Percentiles rank a stretch among this genome's conserved stretches.
These are phyloP conservation scores for Aureobasidium melanogenum DNA, from an alignment of 2,329 filamentous ascomycete genomes.

Conservation along the genomic window DNA sequence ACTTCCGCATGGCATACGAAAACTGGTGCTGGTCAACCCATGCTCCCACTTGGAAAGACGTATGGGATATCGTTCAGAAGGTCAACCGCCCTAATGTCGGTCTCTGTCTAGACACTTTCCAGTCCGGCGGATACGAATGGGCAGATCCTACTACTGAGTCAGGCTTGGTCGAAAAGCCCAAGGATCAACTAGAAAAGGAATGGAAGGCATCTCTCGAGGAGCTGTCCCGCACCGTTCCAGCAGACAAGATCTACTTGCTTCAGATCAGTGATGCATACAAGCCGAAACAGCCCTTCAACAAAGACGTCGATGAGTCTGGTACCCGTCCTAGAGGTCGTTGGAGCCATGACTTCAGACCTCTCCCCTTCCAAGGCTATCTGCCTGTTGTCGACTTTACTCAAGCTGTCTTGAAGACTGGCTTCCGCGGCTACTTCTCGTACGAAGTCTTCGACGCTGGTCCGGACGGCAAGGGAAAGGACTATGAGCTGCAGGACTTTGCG, in stretches of 20 bases:
- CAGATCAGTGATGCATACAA: conserved; percentile 70
- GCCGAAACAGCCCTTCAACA: conserved; percentile 46
- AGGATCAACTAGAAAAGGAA: conserved; percentile 11
- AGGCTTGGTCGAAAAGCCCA: conserved; percentile 44
- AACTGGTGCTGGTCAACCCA: conserved; percentile 76
- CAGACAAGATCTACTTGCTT: conserved; percentile 63
- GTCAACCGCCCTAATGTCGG: conserved; percentile 60
- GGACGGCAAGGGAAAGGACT: conserved; percentile 45
- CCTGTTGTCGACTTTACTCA: conserved; percentile 56
- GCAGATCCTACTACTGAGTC: conserved; percentile 58
- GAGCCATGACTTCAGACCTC: conserved; percentile 62
- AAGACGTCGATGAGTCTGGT: conserved; percentile 41
- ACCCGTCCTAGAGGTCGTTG: conserved; percentile 55
- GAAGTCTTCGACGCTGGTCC: conserved; percentile 59
- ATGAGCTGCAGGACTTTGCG: conserved; percentile 35
- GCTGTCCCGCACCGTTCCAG: conserved; percentile 49
- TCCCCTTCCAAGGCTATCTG: conserved; percentile 64
- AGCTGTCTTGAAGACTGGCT: conserved; percentile 60
- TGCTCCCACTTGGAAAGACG: conserved; percentile 58
- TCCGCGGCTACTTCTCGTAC: conserved; percentile 57
- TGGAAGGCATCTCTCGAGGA: conserved; percentile 49
- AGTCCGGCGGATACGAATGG: conserved; percentile 64
- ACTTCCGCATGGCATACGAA: conserved; percentile 62
- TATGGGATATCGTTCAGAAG: conserved; percentile 58
- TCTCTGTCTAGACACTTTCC: conserved; percentile 70